These are phyloP conservation scores for Syzygium aromaticum DNA, from an alignment of 345 rosid genomes.

Conservation along the genomic window DNA sequence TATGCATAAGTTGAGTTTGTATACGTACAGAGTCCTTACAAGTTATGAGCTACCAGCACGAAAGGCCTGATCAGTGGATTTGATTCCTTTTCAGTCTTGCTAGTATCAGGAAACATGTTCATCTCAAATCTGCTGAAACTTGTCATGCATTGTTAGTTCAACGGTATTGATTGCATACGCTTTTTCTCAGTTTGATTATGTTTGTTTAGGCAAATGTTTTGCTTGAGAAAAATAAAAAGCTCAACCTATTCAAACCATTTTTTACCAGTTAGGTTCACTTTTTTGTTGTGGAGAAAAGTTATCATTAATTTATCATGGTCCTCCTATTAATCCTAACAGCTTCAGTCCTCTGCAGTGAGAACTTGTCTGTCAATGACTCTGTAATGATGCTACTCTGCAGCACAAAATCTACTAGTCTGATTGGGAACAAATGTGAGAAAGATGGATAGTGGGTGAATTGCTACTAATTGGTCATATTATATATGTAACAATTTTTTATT, in stretches of 20 bases:
- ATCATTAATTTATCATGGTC: neutral
- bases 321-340: neutral
- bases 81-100: neutral
- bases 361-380: neutral
- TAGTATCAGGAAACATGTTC: neutral
- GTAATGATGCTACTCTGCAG: neutral
- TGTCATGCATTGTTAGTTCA: neutral
- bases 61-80: neutral
- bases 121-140: neutral
- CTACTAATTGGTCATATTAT: neutral
- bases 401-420: neutral
- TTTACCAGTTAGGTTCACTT: neutral
- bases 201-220: neutral
- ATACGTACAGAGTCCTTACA: neutral
- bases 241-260: neutral
- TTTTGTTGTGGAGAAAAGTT: neutral
- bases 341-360: neutral
- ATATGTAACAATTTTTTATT: neutral
- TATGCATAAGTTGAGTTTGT: neutral
- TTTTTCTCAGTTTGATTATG: neutral
- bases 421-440: neutral
- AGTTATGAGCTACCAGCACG: neutral
- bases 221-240: neutral
- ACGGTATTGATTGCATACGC: neutral
- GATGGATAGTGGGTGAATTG: neutral